Evolutionary conservation across 2,329 filamentous ascomycete species (phyloP), one percentile per base, ranked within the genome.

Genomic region (Clarireedia sp.): DNA sequence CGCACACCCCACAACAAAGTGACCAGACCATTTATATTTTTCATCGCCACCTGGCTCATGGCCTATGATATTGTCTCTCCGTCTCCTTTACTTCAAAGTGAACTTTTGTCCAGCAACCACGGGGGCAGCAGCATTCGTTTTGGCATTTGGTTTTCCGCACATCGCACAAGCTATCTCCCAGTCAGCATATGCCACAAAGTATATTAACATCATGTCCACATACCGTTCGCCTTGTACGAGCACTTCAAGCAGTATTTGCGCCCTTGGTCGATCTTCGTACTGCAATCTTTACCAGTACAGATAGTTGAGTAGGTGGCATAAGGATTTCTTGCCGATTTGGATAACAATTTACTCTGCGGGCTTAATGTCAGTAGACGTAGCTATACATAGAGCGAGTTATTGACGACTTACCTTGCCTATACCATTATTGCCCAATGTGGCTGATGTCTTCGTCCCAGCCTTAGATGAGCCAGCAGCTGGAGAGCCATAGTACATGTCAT

Each of bases 401-500:
- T 50, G 60, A 21, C 19, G 21, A 60, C 68, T 59, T 68, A 80
- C 80, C 74, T 85, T 85, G 57, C 78, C 75, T 55, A 85, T 72
- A 36, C 82, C 81, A 12, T 74, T 80, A 57, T 77, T 75, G 4
- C 81, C 81, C 36, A 82, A 62, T 2, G 81, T 85, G 38, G 78
- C 72, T 21, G 78, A 75, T 54, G 73, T 76, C 58, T 71, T 67
- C 16, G 73, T 75, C 60, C 69, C 66, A 17, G 74, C 67, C 21
- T 73, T 72, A 45, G 71, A 68, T 2, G 62, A 64, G 47, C 64
- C 65, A 6, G 65, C 65, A 6, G 80, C 70, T 2, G 81, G 85
- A 48, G 82, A 82, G 64, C 81, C 78, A 68, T 85, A 85, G 72
- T 85, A 81, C 51, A 86, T 82, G 65, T 70, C 80, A 74, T 82